A percentile compares a stretch with the other conserved stretches of the same genome.
Conservation (phyloP, 768 basidiomycete species). For the Suillus subluteus region DNA sequence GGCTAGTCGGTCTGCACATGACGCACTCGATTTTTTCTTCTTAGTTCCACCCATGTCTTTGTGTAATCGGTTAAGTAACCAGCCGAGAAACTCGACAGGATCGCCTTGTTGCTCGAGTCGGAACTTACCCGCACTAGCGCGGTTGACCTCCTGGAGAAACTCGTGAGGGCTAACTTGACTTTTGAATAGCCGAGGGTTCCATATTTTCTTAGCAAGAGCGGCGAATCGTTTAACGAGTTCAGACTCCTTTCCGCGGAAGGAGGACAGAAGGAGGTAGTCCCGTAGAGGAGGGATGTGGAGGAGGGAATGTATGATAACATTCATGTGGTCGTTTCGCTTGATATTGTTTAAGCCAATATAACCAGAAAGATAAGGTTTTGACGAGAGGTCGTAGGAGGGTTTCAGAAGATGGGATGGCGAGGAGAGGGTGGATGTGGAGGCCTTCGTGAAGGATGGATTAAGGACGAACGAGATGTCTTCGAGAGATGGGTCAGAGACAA, state of each 20-base stretch:
- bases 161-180: constrained; percentile 99
- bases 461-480: constrained; percentile 94
- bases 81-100: constrained; percentile 93
- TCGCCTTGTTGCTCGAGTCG: constrained; percentile 94
- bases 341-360: constrained; percentile 98
- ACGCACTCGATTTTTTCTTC: constrained; percentile 86
- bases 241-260: constrained; percentile 72
- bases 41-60: constrained; percentile 94
- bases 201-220: constrained; percentile 86
- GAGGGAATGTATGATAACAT: constrained; percentile 92
- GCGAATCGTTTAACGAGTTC: constrained; percentile 91
- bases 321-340: constrained; percentile 96
- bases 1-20: constrained; percentile 3
- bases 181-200: constrained; percentile 97
- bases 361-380: constrained; percentile 85
- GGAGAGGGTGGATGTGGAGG: constrained; percentile 57
- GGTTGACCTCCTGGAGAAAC: constrained; percentile 94
- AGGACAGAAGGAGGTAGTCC: constrained; percentile 81
- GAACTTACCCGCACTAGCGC: constrained; percentile 89
- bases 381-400: constrained; percentile 83
- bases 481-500: constrained; percentile 93
- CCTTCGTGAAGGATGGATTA: constrained; percentile 79
- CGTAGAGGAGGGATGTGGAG: constrained; percentile 90
- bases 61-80: constrained; percentile 93
- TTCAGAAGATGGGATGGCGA: constrained; percentile 63